Evolutionary conservation across 1,284 basidiomycete genomes (phyloP), one percentile per base, ranked within the genome.

Genomic region (Pyrrhoderma lamaoense): DNA sequence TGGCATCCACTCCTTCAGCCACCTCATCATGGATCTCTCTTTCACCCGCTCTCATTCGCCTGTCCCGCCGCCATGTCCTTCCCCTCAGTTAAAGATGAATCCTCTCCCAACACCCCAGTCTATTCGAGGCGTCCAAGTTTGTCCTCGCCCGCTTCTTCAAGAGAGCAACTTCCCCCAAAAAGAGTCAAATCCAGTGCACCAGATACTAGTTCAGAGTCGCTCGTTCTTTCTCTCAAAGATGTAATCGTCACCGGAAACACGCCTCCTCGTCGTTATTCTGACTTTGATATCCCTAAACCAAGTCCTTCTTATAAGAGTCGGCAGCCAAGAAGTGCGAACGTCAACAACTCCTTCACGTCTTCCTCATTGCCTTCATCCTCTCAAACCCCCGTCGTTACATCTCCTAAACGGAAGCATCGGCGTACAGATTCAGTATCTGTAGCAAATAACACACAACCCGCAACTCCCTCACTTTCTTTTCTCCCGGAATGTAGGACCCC

Each of bases 61-160:
- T 16, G 44, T 55, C 39, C 53, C 53, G 21, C 53, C 53, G 21
- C 53, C 49, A 13, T 46, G 43, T 45, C 53, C 53, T 37, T 55
- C 53, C 22, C 53, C 53, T 2, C 48, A 51, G 36, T 45, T 55
- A 34, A 55, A 37, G 23, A 45, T 50, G 7, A 14, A 44, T 38
- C 54, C 54, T 1, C 40, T 55, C 14, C 54, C 53, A 19, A 49
- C 49, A 0, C 54, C 54, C 54, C 54, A 4, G n/a, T 45, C 3
- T 47, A 52, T 23, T 44, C 50, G 1, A 45, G 49, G 31, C 48
- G 53, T 23, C 47, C 45, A 27, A 47, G 47, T 35, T 44, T 36
- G n/a, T 36, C 52, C 8, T 47, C 45, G 19, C 31, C 35, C 8
- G n/a, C 45, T 11, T 46, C 53, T 8, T 40, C 42, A 2, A 22